phyloP scores from a whole-genome alignment of 2,329 filamentous ascomycete species.

The Penicillium palitans region DNA sequence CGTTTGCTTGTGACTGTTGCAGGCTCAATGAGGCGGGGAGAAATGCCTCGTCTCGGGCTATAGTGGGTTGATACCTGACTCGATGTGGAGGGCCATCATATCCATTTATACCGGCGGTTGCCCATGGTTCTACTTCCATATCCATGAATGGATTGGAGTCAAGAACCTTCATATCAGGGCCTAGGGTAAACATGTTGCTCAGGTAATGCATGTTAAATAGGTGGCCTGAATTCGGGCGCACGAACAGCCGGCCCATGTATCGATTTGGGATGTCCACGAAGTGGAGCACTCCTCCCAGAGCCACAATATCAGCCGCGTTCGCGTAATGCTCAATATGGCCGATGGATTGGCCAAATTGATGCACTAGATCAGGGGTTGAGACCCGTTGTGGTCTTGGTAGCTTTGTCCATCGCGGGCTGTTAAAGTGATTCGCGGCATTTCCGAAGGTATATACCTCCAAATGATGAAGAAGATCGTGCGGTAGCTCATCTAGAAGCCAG shows the following conservation, averaged over 20 bases:
- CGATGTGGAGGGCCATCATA: not conserved
- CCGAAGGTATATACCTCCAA: conserved; percentile 77
- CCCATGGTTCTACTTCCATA: conserved; percentile 25
- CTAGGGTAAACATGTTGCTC: conserved; percentile 44
- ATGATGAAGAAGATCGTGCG: conserved; percentile 64
- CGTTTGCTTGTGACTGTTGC: not conserved
- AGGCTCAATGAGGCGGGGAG: conserved; percentile 6
- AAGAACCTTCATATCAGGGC: conserved; percentile 27
- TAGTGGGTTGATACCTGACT: not conserved
- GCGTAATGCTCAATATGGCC: conserved; percentile 78
- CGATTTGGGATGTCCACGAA: conserved; percentile 56
- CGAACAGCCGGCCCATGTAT: conserved; percentile 53
- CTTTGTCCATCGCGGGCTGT: conserved; percentile 63
- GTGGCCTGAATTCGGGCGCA: conserved; percentile 44
- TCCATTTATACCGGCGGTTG: conserved; percentile 1
- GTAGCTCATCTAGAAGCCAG: conserved; percentile 72
- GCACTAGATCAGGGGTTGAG: not conserved
- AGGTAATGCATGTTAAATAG: conserved; percentile 50
- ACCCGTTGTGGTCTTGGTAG: conserved; percentile 35
- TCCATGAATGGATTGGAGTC: conserved; percentile 41
- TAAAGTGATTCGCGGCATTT: conserved; percentile 77
- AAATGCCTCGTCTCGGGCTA: conserved; percentile 15
- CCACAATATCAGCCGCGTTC: conserved; percentile 71
- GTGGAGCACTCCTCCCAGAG: conserved; percentile 71
- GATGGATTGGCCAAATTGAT: conserved; percentile 43